Evolutionary conservation across 495 filamentous ascomycete species (phyloP).

Genomic region (Penicillium daleae): DNA sequence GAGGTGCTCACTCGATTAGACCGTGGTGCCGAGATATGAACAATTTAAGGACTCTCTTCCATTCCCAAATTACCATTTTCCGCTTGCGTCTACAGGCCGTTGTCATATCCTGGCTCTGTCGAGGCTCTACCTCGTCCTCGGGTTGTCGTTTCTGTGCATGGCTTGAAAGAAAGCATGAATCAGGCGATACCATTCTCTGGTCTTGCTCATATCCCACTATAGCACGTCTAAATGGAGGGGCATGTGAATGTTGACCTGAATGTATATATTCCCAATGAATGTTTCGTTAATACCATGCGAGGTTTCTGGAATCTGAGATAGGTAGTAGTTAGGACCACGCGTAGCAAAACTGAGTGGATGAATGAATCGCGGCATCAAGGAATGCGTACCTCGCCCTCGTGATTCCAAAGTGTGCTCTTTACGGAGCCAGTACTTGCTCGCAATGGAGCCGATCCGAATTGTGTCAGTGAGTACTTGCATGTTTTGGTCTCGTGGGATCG

Average conservation of each 20-base stretch:
- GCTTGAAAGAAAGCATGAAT: neutral
- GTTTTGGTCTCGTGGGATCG: neutral
- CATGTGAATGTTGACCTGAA: neutral
- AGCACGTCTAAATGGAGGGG: neutral
- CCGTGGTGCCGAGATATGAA: conserved; percentile 41
- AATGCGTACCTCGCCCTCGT: too few species aligned
- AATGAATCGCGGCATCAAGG: neutral
- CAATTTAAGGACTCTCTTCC: neutral
- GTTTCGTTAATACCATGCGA: neutral
- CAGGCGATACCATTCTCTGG: neutral
- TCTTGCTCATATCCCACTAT: neutral
- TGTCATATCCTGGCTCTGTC: neutral
- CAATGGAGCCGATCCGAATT: neutral
- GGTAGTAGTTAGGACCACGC: neutral
- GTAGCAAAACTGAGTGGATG: neutral
- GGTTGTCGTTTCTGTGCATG: neutral
- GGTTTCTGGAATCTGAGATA: neutral
- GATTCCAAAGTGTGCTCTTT: too few species aligned
- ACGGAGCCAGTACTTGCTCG: too few species aligned
- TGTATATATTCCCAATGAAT: conserved; percentile 6
- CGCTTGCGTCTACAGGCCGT: neutral
- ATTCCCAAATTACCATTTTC: neutral
- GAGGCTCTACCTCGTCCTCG: neutral
- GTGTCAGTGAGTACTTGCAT: neutral
- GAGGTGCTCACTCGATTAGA: conserved; percentile 93